Conservation (phyloP, 768 basidiomycete species). For the Exidia glandulosa region DNA sequence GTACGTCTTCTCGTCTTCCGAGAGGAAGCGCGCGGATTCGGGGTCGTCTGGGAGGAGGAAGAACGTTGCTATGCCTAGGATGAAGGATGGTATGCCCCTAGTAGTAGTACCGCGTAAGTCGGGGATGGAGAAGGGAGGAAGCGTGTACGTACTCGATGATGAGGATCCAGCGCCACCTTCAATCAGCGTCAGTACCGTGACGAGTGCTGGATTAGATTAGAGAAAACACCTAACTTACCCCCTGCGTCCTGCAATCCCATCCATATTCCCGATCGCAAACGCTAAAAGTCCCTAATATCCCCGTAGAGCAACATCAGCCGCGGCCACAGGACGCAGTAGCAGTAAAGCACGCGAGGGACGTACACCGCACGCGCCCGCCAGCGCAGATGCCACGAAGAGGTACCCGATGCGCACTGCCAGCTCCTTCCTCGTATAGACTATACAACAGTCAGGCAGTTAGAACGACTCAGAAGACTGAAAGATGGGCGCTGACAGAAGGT, state of each 20-base stretch:
- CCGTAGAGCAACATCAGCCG: not conserved
- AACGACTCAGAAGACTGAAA: not conserved
- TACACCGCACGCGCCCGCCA: constrained; percentile 6
- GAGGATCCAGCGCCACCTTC: constrained; percentile 6
- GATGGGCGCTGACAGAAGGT: constrained; percentile 1
- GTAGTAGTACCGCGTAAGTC: not conserved
- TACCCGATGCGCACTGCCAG: constrained; percentile 5
- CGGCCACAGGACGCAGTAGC: not conserved
- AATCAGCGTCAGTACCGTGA: not conserved
- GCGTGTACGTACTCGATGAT: constrained; percentile 1
- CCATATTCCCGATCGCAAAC: constrained; percentile 4
- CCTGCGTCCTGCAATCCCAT: constrained; percentile 1
- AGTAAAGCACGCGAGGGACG: not conserved
- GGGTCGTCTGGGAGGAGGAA: constrained; percentile 6
- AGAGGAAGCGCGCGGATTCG: not conserved
- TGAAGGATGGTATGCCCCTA: constrained; percentile 1
- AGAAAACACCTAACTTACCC: not conserved
- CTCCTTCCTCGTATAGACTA: constrained; percentile 4
- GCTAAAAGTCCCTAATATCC: constrained; percentile 2
- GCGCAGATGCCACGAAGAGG: constrained; percentile 4
- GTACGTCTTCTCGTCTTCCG: not conserved
- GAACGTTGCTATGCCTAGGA: constrained; percentile 1
- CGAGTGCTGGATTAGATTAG: too few species aligned
- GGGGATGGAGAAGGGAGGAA: not conserved
- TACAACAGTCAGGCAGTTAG: not conserved